These are phyloP conservation scores for Lasiosphaeris hirsuta DNA, from an alignment of 495 filamentous ascomycete species.

Conservation along the genomic window DNA sequence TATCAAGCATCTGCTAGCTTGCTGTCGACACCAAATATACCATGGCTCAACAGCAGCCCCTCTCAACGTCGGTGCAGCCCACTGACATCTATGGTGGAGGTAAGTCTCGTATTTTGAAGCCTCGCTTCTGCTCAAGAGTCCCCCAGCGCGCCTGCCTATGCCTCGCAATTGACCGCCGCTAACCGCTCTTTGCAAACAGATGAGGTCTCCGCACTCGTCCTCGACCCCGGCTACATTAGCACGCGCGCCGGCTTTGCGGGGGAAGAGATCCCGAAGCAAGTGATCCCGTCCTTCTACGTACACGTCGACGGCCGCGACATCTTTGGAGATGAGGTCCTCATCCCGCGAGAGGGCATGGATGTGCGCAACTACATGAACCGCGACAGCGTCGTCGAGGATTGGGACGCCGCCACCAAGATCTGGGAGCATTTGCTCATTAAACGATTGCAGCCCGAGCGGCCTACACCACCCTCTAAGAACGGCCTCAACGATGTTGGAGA, in stretches of 20 bases:
- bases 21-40: background rate
- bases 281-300: slow-evolving; percentile 82
- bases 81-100: slow-evolving; percentile 80
- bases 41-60: slow-evolving; percentile 37
- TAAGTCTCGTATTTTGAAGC: slow-evolving; percentile 41
- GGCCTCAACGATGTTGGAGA: slow-evolving; percentile 56
- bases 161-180: slow-evolving; percentile 4
- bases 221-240: slow-evolving; percentile 88
- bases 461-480: slow-evolving; percentile 65
- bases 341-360: slow-evolving; percentile 69
- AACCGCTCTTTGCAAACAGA: slow-evolving; percentile 50
- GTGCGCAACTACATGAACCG: slow-evolving; percentile 85
- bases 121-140: slow-evolving; percentile 3
- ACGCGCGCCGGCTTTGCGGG: slow-evolving; percentile 95
- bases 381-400: slow-evolving; percentile 92
- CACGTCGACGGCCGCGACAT: slow-evolving; percentile 55
- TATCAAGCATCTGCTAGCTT: too few relatives aligned
- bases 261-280: slow-evolving; percentile 93
- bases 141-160: background rate
- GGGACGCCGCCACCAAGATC: slow-evolving; percentile 83
- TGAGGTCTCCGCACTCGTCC: slow-evolving; percentile 93
- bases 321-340: slow-evolving; percentile 84
- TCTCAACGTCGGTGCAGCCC: slow-evolving; percentile 45
- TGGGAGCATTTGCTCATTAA: slow-evolving; percentile 75
- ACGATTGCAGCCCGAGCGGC: slow-evolving; percentile 69